Evolutionary conservation across 768 basidiomycete genomes (phyloP).

Genomic region (Suillus alpinus): DNA sequence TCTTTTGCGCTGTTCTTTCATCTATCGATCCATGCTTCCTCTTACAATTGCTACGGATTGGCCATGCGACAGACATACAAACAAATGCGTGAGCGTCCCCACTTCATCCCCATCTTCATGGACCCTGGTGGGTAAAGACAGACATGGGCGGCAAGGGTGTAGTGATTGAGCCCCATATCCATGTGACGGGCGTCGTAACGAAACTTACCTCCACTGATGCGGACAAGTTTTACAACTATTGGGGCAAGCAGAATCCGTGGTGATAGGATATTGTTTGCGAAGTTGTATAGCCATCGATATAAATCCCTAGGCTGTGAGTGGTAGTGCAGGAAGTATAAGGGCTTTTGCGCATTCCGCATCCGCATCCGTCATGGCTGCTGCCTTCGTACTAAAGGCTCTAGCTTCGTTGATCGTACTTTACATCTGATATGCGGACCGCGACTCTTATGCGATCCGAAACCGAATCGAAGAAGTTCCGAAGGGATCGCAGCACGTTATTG

Average conservation of each 20-base stretch:
- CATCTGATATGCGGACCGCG: background rate
- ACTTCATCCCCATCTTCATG: constrained; percentile 64
- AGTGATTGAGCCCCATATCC: constrained; percentile 27
- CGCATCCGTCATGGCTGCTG: background rate
- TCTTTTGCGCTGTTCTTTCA: background rate
- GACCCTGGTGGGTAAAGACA: constrained; percentile 88
- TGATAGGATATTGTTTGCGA: background rate
- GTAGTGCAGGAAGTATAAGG: background rate
- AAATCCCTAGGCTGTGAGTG: background rate
- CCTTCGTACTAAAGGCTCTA: background rate
- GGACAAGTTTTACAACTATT: constrained; percentile 13
- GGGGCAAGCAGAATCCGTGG: constrained; percentile 6
- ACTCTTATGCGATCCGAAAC: background rate
- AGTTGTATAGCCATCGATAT: background rate
- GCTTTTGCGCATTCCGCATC: background rate
- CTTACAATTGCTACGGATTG: background rate
- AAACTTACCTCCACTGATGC: constrained; percentile 1
- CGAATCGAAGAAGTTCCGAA: background rate
- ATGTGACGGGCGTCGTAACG: constrained; percentile 17
- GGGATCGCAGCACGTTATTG: background rate
- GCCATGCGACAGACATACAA: constrained; percentile 6
- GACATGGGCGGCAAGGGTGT: constrained; percentile 37
- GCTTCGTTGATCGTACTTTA: background rate
- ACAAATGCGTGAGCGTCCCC: constrained; percentile 13
- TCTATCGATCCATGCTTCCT: background rate